A percentile compares a stretch with the other conserved stretches of the same genome.
Evolutionary conservation across 2,329 filamentous ascomycete genomes (phyloP).

Genomic region (Aaosphaeria pasadenensis): DNA sequence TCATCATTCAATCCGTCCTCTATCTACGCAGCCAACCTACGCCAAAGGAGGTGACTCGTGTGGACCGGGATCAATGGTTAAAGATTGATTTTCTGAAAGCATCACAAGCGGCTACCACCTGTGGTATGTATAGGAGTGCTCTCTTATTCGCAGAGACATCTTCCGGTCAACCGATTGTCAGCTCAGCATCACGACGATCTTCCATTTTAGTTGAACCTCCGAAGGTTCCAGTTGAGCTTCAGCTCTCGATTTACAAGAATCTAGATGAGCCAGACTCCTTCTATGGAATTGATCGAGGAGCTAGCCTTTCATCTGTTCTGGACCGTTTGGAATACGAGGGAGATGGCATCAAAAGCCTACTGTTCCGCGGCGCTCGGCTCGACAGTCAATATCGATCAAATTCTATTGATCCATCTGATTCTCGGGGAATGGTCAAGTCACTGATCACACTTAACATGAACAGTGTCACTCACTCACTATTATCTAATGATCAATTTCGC

Average conservation of each 20-base stretch:
- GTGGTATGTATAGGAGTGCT: slow-evolving; percentile 83
- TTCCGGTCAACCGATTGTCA: slow-evolving; percentile 49
- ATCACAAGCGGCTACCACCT: slow-evolving; percentile 69
- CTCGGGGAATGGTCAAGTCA: slow-evolving; percentile 69
- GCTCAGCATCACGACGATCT: slow-evolving; percentile 62
- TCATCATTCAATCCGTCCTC: slow-evolving; percentile 75
- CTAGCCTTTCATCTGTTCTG: slow-evolving; percentile 74
- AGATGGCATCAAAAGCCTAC: slow-evolving; percentile 79
- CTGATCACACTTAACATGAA: slow-evolving; percentile 79
- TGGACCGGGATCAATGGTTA: slow-evolving; percentile 79
- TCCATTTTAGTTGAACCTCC: slow-evolving; percentile 48
- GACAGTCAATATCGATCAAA: slow-evolving; percentile 73
- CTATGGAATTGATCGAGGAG: slow-evolving; percentile 80
- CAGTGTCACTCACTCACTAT: slow-evolving; percentile 77
- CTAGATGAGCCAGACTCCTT: slow-evolving; percentile 96
- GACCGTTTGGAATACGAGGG: slow-evolving; percentile 85
- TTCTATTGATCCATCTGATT: slow-evolving; percentile 56
- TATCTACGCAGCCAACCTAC: slow-evolving; percentile 82
- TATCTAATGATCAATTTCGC: slow-evolving; percentile 63
- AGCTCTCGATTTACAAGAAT: slow-evolving; percentile 82
- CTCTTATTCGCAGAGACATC: slow-evolving; percentile 78
- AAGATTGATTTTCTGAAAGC: slow-evolving; percentile 73
- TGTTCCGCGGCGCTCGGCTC: slow-evolving; percentile 87
- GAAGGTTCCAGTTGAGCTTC: slow-evolving; percentile 58
- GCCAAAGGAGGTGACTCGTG: slow-evolving; percentile 73